Conservation (phyloP, 805 yeast genomes). For the Gaillardinia entomophila region DNA sequence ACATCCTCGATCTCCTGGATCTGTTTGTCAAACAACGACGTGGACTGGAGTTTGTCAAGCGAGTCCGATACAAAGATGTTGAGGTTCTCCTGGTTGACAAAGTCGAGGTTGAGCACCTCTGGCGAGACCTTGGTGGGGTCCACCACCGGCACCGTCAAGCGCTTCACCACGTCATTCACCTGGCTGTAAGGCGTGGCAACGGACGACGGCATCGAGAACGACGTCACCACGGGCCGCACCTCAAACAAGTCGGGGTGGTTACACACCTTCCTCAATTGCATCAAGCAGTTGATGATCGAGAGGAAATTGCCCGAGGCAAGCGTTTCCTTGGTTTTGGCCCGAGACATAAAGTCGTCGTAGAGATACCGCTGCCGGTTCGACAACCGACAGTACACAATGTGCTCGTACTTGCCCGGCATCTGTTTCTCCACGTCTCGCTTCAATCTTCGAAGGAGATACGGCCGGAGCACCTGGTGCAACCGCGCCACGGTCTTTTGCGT, state of each 20-base stretch:
- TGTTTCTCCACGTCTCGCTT: constrained; percentile 97
- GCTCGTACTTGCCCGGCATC: constrained; percentile 98
- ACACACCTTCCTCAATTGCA: constrained; percentile 96
- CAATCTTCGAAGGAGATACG: constrained; percentile 83
- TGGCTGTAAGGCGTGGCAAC: constrained; percentile 43
- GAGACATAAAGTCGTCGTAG: constrained; percentile 94
- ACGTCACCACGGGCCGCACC: constrained; percentile 89
- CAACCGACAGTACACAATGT: constrained; percentile 83
- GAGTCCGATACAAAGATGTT: constrained; percentile 44
- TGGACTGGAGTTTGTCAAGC: constrained; percentile 41
- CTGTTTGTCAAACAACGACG: constrained; percentile 39
- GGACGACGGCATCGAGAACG: constrained; percentile 68
- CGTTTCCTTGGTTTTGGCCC: constrained; percentile 93
- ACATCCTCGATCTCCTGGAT: constrained; percentile 37
- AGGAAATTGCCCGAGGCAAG: constrained; percentile 90
- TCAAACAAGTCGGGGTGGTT: constrained; percentile 96
- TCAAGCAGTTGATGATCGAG: constrained; percentile 91
- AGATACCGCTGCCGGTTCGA: constrained; percentile 88
- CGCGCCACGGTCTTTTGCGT: constrained; percentile 81
- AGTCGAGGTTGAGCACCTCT: constrained; percentile 54
- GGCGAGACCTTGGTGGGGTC: constrained; percentile 34
- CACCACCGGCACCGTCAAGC: not conserved
- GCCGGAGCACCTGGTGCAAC: constrained; percentile 89
- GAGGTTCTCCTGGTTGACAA: constrained; percentile 41
- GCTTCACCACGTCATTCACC: not conserved